These are phyloP conservation scores for Phytophthora ohioensis DNA, from an alignment of 352 stramenopile genomes.

Conservation along the genomic window DNA sequence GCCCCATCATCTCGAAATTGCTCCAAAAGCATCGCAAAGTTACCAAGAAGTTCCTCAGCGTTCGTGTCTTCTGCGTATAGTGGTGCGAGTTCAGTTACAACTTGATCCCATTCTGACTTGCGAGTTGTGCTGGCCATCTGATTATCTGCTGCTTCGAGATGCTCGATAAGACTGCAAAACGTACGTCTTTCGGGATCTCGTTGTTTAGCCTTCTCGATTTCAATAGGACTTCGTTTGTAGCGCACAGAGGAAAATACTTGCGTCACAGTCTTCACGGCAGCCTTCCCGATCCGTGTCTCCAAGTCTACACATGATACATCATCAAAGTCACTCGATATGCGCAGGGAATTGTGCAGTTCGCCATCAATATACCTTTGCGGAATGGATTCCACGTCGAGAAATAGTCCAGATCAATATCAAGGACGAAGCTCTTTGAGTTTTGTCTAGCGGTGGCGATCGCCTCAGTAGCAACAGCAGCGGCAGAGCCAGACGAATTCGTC, in stretches of 20 bases:
- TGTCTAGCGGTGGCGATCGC: slow-evolving; percentile 30
- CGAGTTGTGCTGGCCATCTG: slow-evolving; percentile 12
- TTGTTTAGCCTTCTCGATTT: slow-evolving; percentile 27
- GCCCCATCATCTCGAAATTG: slow-evolving; percentile 32
- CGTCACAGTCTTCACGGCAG: slow-evolving; percentile 34
- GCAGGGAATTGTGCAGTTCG: background rate
- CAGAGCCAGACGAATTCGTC: slow-evolving; percentile 11
- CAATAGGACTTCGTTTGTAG: slow-evolving; percentile 44
- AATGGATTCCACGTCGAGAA: slow-evolving; percentile 92
- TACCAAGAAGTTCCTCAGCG: slow-evolving; percentile 23
- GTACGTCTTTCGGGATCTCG: slow-evolving; percentile 36
- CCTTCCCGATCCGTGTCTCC: slow-evolving; percentile 38
- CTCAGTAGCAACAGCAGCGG: slow-evolving; percentile 17
- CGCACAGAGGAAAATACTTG: slow-evolving; percentile 51
- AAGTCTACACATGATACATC: slow-evolving; percentile 43
- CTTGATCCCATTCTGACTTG: slow-evolving; percentile 19
- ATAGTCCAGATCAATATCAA: slow-evolving; percentile 92
- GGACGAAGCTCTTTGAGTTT: slow-evolving; percentile 56
- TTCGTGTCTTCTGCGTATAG: slow-evolving; percentile 44
- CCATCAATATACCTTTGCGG: slow-evolving; percentile 48
- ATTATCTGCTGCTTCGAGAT: slow-evolving; percentile 34
- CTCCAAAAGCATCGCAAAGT: slow-evolving; percentile 39
- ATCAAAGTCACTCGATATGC: background rate
- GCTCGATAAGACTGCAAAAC: slow-evolving; percentile 52
- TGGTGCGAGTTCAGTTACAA: slow-evolving; percentile 19